Evolutionary conservation across 306 rosid species (phyloP).

Genomic region (Comarum palustre): DNA sequence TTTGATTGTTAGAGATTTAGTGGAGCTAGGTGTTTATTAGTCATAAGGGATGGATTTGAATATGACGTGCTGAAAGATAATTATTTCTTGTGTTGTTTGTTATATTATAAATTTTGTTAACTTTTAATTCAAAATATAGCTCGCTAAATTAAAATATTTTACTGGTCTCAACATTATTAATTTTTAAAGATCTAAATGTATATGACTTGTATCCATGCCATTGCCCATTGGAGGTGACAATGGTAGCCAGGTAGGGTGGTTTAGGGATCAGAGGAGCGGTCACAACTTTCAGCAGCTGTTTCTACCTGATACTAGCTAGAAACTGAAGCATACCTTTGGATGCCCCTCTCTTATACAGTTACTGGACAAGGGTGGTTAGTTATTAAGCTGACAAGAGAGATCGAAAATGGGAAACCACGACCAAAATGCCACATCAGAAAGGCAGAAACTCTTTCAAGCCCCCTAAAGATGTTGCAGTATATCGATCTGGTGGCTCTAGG

Average conservation of each 20-base stretch:
- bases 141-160: too few relatives aligned
- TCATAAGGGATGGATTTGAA: too few relatives aligned
- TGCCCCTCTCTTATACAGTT: conserved; percentile 54
- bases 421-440: conserved; percentile 72
- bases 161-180: too few relatives aligned
- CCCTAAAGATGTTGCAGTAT: conserved; percentile 3
- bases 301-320: not conserved
- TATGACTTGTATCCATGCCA: too few relatives aligned
- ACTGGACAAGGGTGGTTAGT: conserved; percentile 72
- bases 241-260: conserved; percentile 97
- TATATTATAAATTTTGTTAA: too few relatives aligned
- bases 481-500: not conserved
- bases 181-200: too few relatives aligned
- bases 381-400: conserved; percentile 88
- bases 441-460: conserved; percentile 55
- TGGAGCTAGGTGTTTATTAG: too few relatives aligned
- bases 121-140: too few relatives aligned
- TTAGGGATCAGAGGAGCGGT: conserved; percentile 98
- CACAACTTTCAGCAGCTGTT: conserved; percentile 69
- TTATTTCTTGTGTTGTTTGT: too few relatives aligned
- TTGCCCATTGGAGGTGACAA: conserved; percentile 96
- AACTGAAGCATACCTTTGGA: not conserved
- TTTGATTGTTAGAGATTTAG: too few relatives aligned
- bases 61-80: too few relatives aligned
- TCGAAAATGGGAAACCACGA: conserved; percentile 90